Evolutionary conservation across 306 rosid species (phyloP).

Genomic region (Echinosophora koreensis): DNA sequence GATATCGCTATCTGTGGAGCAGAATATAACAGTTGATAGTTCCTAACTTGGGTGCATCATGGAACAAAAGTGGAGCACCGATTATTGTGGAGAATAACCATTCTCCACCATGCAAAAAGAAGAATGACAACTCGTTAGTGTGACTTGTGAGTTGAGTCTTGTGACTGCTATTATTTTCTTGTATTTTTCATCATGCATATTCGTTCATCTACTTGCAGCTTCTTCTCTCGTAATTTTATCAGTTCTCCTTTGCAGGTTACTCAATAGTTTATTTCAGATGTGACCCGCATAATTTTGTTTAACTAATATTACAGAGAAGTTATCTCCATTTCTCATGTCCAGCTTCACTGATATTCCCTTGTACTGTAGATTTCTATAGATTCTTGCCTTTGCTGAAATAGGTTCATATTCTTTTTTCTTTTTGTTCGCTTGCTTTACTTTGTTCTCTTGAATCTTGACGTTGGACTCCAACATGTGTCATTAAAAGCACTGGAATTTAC

Average conservation of each 20-base stretch:
- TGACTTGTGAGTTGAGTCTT: neutral
- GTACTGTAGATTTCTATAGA: neutral
- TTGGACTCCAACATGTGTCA: slow-evolving; percentile 31
- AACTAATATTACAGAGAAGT: too few species aligned
- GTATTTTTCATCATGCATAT: neutral
- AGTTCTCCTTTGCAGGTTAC: neutral
- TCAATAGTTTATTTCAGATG: neutral
- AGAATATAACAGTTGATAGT: slow-evolving; percentile 14
- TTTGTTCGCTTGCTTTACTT: neutral
- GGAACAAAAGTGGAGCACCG: neutral
- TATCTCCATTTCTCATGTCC: neutral
- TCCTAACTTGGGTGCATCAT: neutral
- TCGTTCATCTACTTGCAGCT: neutral
- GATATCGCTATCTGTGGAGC: slow-evolving; percentile 16
- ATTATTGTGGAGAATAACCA: slow-evolving; percentile 32
- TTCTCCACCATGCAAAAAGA: slow-evolving; percentile 4
- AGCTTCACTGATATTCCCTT: neutral
- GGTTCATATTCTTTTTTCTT: neutral
- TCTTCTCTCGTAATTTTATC: neutral
- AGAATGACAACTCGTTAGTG: neutral
- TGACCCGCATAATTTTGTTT: neutral
- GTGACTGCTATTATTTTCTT: neutral
- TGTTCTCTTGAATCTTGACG: slow-evolving; percentile 12
- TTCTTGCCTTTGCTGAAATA: slow-evolving; percentile 1
- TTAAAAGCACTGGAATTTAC: slow-evolving; percentile 10